These are phyloP conservation scores for Gossypium ekmanianum DNA, from an alignment of 345 rosid genomes.

Conservation along the genomic window DNA sequence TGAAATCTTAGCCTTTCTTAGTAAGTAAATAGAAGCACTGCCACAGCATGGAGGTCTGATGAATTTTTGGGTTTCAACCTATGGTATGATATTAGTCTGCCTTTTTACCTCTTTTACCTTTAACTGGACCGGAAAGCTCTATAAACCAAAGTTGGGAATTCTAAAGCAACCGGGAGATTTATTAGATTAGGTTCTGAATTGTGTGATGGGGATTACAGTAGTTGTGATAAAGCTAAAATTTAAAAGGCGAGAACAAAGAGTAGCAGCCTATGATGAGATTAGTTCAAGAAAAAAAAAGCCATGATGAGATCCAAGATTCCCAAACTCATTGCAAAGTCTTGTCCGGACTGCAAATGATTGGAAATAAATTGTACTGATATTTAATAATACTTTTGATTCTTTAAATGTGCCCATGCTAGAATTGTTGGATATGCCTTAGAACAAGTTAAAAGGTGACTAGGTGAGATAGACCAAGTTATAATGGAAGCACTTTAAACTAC, in stretches of 20 bases:
- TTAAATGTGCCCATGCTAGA: not conserved
- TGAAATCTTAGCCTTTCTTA: not conserved
- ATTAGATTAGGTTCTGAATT: not conserved
- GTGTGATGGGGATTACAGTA: not conserved
- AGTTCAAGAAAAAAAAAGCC: too few species aligned
- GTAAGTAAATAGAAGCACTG: not conserved
- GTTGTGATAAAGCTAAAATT: not conserved
- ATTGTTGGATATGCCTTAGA: not conserved
- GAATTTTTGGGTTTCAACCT: not conserved
- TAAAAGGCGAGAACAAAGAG: not conserved
- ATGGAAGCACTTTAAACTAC: not conserved
- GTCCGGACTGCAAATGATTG: not conserved
- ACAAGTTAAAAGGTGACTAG: not conserved
- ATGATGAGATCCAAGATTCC: not conserved
- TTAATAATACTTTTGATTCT: not conserved
- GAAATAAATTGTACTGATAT: not conserved
- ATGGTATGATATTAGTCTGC: not conserved
- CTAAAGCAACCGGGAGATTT: not conserved
- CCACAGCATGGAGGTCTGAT: not conserved
- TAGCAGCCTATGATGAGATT: not conserved
- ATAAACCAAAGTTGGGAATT: not conserved
- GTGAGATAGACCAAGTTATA: not conserved
- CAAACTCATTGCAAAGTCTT: not conserved
- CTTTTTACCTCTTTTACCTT: not conserved
- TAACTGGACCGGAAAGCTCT: not conserved